phyloP scores from a whole-genome alignment of 306 rosid genomes.

The Lotus japonicus region DNA sequence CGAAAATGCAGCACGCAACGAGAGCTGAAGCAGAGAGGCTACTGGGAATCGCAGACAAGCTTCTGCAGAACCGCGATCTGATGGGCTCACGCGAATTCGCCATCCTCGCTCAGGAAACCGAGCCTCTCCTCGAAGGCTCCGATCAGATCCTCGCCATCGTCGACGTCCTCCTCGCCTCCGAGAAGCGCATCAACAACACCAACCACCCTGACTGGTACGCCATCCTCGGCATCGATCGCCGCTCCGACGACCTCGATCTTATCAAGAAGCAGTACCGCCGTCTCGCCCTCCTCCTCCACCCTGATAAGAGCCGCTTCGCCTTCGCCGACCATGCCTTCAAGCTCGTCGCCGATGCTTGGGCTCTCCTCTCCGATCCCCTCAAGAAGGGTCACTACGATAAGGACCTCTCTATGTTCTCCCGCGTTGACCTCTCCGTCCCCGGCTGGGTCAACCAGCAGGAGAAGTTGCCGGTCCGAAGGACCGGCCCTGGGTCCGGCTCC shows the following conservation, averaged over 20 bases:
- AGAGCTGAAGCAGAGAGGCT: slow-evolving; percentile 74
- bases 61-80: slow-evolving; percentile 68
- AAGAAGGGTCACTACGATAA: slow-evolving; percentile 59
- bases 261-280: slow-evolving; percentile 75
- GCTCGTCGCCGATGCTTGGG: slow-evolving; percentile 88
- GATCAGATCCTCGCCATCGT: slow-evolving; percentile 88
- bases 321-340: slow-evolving; percentile 76
- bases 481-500: slow-evolving; percentile 10
- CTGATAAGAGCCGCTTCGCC: slow-evolving; percentile 63
- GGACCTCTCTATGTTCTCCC: slow-evolving; percentile 44
- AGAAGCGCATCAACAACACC: slow-evolving; percentile 54
- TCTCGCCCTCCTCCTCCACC: slow-evolving; percentile 86
- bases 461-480: slow-evolving; percentile 47
- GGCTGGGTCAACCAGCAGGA: slow-evolving; percentile 53
- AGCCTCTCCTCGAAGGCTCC: slow-evolving; percentile 83
- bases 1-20: slow-evolving; percentile 26
- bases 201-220: slow-evolving; percentile 82
- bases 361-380: slow-evolving; percentile 53
- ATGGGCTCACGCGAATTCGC: slow-evolving; percentile 73
- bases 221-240: slow-evolving; percentile 62
- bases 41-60: slow-evolving; percentile 76
- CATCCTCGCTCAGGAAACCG: slow-evolving; percentile 76
- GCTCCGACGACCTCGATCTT: slow-evolving; percentile 55
- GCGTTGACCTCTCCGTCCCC: slow-evolving; percentile 39
- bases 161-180: slow-evolving; percentile 75